Conservation (phyloP, 164 flowering plant species). For the Hamamelis virginiana region DNA sequence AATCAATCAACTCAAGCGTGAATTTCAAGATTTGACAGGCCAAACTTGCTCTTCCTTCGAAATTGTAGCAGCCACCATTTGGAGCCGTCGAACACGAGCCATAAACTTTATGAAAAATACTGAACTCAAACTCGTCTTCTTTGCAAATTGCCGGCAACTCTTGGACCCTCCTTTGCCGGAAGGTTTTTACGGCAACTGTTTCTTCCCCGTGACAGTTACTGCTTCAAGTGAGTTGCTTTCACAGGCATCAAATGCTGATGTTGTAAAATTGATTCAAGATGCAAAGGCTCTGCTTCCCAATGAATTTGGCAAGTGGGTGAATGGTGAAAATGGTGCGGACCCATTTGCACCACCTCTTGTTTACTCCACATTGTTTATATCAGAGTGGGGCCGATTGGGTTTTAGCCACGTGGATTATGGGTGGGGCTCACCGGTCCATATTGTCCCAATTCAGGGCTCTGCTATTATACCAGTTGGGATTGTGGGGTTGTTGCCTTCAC, state of each 20-base stretch:
- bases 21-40: conserved; percentile 33
- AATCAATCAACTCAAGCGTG: conserved; percentile 40
- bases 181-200: conserved; percentile 73
- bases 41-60: conserved; percentile 61
- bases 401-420: conserved; percentile 66
- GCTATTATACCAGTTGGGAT: conserved; percentile 51
- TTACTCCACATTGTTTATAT: conserved; percentile 52
- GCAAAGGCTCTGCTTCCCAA: conserved; percentile 38
- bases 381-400: conserved; percentile 69
- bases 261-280: conserved; percentile 48
- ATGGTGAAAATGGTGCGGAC: conserved; percentile 30
- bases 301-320: conserved; percentile 44
- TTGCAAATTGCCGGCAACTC: conserved; percentile 53
- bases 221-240: conserved; percentile 21
- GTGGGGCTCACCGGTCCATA: conserved; percentile 57
- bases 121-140: conserved; percentile 49
- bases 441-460: conserved; percentile 61
- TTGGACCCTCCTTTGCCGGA: conserved; percentile 49
- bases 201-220: conserved; percentile 55
- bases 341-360: conserved; percentile 48
- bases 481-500: conserved; percentile 39
- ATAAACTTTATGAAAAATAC: conserved; percentile 21
- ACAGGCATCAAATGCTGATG: conserved; percentile 32
- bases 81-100: conserved; percentile 48
- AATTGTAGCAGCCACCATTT: conserved; percentile 45